Conservation (phyloP, 164 flowering plant species). For the Berberis thunbergii region DNA sequence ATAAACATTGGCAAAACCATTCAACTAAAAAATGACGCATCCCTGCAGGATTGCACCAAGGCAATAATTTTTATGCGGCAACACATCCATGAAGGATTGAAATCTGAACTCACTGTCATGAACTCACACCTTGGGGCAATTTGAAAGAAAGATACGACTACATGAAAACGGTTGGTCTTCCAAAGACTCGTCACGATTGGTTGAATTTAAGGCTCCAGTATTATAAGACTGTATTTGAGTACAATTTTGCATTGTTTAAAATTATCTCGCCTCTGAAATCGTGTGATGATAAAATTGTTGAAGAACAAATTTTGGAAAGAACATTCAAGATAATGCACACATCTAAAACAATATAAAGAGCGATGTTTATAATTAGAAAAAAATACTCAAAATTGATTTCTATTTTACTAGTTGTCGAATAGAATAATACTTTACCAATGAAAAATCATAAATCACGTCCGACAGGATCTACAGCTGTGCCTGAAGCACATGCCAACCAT, state of each 20-base stretch:
- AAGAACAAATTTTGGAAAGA: background rate
- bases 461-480: background rate
- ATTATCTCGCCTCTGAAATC: background rate
- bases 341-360: background rate
- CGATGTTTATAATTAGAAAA: background rate
- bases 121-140: background rate
- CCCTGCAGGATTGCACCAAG: background rate
- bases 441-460: background rate
- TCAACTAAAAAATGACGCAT: background rate
- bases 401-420: background rate
- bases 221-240: background rate
- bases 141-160: slow-evolving; percentile 2
- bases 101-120: background rate
- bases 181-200: background rate
- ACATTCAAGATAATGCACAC: background rate
- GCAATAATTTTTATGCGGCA: background rate
- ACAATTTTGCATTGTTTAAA: background rate
- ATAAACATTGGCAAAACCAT: background rate
- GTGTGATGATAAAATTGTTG: background rate
- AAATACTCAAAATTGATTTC: background rate
- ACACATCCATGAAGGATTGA: background rate
- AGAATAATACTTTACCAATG: background rate
- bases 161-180: background rate
- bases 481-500: background rate
- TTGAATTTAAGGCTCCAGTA: background rate